Evolutionary conservation across 306 rosid species (phyloP).

Genomic region (Cucurbita moschata): DNA sequence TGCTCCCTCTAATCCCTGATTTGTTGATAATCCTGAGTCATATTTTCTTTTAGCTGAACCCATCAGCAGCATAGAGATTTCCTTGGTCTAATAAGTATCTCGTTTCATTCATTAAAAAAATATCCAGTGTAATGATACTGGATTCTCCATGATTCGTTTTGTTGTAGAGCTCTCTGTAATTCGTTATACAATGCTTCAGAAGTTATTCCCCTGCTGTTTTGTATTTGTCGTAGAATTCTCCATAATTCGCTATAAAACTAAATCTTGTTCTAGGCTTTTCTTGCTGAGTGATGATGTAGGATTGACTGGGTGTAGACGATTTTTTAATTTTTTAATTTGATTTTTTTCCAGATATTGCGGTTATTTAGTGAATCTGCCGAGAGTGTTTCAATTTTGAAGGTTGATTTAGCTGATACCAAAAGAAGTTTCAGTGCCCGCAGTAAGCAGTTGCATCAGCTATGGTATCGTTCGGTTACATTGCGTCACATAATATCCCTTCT

Average conservation of each 20-base stretch:
- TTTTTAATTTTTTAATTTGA: neutral
- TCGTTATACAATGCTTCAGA: neutral
- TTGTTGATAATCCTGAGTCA: neutral
- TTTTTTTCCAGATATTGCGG: conserved; percentile 66
- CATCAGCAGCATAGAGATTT: neutral
- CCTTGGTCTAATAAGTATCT: neutral
- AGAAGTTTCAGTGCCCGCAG: conserved; percentile 76
- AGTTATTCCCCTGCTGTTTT: neutral
- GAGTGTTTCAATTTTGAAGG: conserved; percentile 55
- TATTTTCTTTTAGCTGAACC: neutral
- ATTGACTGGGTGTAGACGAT: neutral
- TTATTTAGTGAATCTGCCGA: conserved; percentile 93
- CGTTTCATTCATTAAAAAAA: neutral
- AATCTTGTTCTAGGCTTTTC: neutral
- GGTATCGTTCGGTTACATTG: conserved; percentile 96
- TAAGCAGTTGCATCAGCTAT: conserved; percentile 94
- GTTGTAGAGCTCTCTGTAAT: neutral
- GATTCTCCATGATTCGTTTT: neutral
- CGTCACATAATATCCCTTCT: conserved; percentile 89
- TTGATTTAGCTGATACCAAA: conserved; percentile 88
- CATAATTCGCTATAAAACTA: neutral
- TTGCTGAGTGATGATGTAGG: neutral
- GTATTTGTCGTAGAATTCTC: neutral
- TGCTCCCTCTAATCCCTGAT: neutral
- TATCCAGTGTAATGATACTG: neutral